Conservation (phyloP, 202 grass and related monocot species). For the Schoenoplectus tabernaemontani region DNA sequence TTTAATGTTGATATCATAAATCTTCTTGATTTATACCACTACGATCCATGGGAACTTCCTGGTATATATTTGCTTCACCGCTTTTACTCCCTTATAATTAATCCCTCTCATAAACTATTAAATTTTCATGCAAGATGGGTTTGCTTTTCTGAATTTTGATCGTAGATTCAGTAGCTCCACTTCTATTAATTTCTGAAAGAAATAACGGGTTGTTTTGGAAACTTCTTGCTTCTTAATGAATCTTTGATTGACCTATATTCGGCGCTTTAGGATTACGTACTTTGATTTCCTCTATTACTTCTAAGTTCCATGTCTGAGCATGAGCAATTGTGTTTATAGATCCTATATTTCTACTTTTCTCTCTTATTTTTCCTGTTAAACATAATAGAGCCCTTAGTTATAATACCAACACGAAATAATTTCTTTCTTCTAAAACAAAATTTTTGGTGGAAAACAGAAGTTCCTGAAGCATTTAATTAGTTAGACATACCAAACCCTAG, state of each 20-base stretch:
- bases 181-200: background rate
- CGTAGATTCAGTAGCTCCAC: background rate
- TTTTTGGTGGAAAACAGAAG: background rate
- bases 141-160: background rate
- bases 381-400: background rate
- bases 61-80: conserved; percentile 29
- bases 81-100: background rate
- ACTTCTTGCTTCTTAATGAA: background rate
- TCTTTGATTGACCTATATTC: background rate
- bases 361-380: background rate
- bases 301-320: background rate
- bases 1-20: conserved; percentile 90
- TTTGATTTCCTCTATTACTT: background rate
- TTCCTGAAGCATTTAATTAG: background rate
- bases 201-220: background rate
- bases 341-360: background rate
- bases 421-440: background rate
- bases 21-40: conserved; percentile 87
- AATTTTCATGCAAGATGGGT: background rate
- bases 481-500: background rate
- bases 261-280: background rate
- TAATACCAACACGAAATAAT: background rate
- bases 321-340: background rate
- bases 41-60: conserved; percentile 91
- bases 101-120: background rate